Conservation (phyloP, 495 filamentous ascomycete species). For the Pyronema domesticum region DNA sequence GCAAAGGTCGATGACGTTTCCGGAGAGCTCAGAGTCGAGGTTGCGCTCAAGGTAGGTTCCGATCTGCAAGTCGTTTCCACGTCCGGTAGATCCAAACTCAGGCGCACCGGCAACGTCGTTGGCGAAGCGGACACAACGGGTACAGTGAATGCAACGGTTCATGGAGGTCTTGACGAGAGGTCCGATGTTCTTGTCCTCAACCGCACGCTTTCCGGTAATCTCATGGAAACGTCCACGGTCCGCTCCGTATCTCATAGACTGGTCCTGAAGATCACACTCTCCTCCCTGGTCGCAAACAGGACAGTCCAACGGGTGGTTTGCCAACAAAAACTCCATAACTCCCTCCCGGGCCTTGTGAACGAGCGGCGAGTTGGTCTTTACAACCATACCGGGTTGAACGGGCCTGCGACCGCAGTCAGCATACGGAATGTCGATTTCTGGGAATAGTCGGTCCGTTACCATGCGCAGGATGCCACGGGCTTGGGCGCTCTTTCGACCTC, state of each 20-base stretch:
- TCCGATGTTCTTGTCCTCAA: constrained; percentile 98
- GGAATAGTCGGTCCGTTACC: constrained; percentile 25
- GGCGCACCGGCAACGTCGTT: constrained; percentile 94
- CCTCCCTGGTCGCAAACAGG: constrained; percentile 96
- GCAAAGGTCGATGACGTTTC: constrained; percentile 94
- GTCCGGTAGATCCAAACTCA: constrained; percentile 80
- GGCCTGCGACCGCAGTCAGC: constrained; percentile 33
- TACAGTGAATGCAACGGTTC: constrained; percentile 99
- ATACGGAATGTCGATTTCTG: constrained; percentile 12
- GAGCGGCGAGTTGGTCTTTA: constrained; percentile 90
- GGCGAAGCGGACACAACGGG: constrained; percentile 89
- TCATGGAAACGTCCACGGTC: constrained; percentile 96
- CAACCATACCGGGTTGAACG: constrained; percentile 94
- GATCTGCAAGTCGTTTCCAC: constrained; percentile 94
- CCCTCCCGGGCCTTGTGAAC: constrained; percentile 95
- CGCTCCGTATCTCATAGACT: constrained; percentile 95
- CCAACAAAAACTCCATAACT: constrained; percentile 95
- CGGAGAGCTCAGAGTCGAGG: constrained; percentile 82
- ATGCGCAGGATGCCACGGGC: constrained; percentile 93
- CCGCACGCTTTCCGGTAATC: constrained; percentile 79
- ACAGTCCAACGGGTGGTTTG: constrained; percentile 95
- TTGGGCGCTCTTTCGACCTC: constrained; percentile 93
- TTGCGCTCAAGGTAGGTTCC: constrained; percentile 90
- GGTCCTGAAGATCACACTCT: constrained; percentile 96
- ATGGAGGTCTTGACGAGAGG: constrained; percentile 99